Evolutionary conservation across 768 basidiomycete species (phyloP).

Genomic region (Leccinum uliginosum): DNA sequence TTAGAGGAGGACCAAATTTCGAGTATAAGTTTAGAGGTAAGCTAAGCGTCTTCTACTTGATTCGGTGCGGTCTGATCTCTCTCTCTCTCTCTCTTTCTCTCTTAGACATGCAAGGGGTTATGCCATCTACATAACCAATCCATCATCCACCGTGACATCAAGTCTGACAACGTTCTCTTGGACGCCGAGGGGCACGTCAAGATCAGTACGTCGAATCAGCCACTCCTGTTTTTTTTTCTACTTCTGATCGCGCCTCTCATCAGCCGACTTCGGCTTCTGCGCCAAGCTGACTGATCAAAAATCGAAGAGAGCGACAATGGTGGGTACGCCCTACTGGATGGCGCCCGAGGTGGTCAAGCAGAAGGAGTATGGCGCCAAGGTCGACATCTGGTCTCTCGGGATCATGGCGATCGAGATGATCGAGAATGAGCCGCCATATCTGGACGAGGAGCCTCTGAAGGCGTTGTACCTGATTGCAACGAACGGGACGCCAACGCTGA

Average conservation of each 20-base stretch:
- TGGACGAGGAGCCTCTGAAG: constrained; percentile 93
- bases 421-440: constrained; percentile 93
- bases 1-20: constrained; percentile 94
- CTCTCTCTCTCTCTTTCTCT: background rate
- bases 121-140: constrained; percentile 89
- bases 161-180: constrained; percentile 92
- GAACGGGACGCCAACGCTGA: constrained; percentile 96
- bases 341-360: constrained; percentile 98
- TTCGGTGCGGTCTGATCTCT: constrained; percentile 1
- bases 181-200: constrained; percentile 92
- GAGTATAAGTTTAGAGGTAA: constrained; percentile 85
- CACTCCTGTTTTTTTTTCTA: background rate
- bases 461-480: constrained; percentile 95
- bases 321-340: constrained; percentile 98
- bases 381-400: constrained; percentile 94
- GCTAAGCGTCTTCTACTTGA: constrained; percentile 17
- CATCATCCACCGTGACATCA: constrained; percentile 97
- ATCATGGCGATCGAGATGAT: constrained; percentile 99
- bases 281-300: constrained; percentile 96
- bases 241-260: constrained; percentile 4
- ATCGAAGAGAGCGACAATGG: constrained; percentile 97
- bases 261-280: constrained; percentile 96
- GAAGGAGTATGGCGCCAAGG: constrained; percentile 95
- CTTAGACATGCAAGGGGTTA: constrained; percentile 90
- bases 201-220: constrained; percentile 68